phyloP scores from a whole-genome alignment of 2,329 filamentous ascomycete species.

The Phialemoniopsis sp. region DNA sequence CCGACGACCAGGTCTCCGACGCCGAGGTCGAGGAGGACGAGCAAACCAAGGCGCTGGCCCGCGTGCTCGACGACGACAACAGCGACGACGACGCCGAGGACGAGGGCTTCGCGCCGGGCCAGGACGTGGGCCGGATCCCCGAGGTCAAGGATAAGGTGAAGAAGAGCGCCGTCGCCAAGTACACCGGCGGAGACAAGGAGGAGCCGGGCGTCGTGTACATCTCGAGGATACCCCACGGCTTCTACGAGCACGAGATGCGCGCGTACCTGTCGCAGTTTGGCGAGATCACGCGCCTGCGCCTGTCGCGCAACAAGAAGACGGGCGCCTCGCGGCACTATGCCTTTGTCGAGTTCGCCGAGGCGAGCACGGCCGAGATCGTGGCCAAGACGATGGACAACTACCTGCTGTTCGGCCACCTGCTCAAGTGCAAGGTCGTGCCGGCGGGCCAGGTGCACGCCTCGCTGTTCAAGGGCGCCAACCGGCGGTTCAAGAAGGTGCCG shows the following conservation, averaged over 20 bases:
- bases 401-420: conserved; percentile 87
- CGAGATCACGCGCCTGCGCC: conserved; percentile 68
- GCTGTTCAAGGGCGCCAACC: conserved; percentile 87
- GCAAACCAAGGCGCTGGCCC: conserved; percentile 16
- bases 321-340: conserved; percentile 91
- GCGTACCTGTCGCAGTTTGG: conserved; percentile 95
- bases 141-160: conserved; percentile 38
- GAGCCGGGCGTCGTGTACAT: conserved; percentile 82
- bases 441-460: conserved; percentile 73
- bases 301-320: conserved; percentile 89
- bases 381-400: conserved; percentile 98
- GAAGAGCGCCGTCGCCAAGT: conserved; percentile 30
- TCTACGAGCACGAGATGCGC: conserved; percentile 95
- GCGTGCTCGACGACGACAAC: conserved; percentile 16
- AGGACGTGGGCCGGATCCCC: conserved; percentile 45
- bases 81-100: conserved; percentile 9
- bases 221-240: conserved; percentile 66
- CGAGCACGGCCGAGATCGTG: conserved; percentile 78
- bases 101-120: background rate
- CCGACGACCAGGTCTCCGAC: conserved; percentile 7
- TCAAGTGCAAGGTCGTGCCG: conserved; percentile 80
- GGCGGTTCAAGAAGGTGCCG: conserved; percentile 83
- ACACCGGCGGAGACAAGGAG: conserved; percentile 29
- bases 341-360: conserved; percentile 86
- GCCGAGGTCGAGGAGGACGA: conserved; percentile 16